These are phyloP conservation scores for Eutypella sp. DNA, from an alignment of 2,329 filamentous ascomycete species.

Conservation along the genomic window DNA sequence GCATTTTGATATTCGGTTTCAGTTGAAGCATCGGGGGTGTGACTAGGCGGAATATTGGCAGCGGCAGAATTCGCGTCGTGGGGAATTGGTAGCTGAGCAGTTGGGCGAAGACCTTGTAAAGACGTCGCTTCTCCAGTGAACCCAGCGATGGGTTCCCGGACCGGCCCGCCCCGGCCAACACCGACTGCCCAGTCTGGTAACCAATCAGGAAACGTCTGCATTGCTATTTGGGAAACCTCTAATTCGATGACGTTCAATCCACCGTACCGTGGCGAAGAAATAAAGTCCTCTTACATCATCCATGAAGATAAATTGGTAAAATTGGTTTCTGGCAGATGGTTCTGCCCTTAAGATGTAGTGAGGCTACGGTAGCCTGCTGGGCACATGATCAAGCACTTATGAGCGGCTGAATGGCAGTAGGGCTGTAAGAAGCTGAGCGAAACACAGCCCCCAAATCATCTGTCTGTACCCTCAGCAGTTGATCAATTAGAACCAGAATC, in stretches of 20 bases:
- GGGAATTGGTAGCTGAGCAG: too few relatives aligned
- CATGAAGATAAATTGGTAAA: too few relatives aligned
- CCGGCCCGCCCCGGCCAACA: not conserved
- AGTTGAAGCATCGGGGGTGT: constrained; percentile 2
- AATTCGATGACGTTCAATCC: not conserved
- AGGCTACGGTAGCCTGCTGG: too few relatives aligned
- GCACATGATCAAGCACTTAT: not conserved
- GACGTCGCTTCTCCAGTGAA: not conserved
- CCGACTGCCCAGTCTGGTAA: constrained; percentile 11
- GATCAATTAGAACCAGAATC: not conserved
- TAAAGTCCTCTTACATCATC: too few relatives aligned
- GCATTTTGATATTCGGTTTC: not conserved
- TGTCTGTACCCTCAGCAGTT: not conserved
- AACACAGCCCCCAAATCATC: not conserved
- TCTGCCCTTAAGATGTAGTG: too few relatives aligned
- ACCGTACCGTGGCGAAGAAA: too few relatives aligned
- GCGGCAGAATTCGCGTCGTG: not conserved
- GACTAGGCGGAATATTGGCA: not conserved
- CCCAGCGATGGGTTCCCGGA: not conserved
- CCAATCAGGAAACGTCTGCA: constrained; percentile 7
- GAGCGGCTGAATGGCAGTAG: not conserved
- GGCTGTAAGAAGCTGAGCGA: not conserved
- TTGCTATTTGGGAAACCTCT: not conserved
- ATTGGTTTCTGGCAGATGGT: too few relatives aligned
- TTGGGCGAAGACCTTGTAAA: not conserved